These are phyloP conservation scores for Penicillium sp. DNA, from an alignment of 2,329 filamentous ascomycete genomes.

Conservation along the genomic window DNA sequence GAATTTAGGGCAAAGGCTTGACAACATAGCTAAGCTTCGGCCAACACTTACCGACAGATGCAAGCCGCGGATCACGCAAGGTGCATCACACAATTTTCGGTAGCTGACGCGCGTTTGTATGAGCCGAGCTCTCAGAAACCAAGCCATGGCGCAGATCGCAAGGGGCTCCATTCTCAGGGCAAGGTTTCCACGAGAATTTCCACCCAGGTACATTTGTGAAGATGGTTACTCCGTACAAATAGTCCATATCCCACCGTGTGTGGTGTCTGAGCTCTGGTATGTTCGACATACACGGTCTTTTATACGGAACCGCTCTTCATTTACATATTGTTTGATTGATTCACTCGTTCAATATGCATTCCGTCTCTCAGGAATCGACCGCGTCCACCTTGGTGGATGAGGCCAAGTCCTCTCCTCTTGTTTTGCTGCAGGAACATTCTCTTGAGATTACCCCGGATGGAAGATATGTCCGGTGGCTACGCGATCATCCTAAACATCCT, in stretches of 20 bases:
- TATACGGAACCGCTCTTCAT: not conserved
- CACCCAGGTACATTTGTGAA: not conserved
- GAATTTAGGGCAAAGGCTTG: not conserved
- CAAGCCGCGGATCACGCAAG: not conserved
- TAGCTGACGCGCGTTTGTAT: not conserved
- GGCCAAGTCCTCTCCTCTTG: conserved; percentile 12
- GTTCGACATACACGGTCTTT: not conserved
- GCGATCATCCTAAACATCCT: conserved; percentile 32
- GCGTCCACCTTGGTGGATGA: conserved; percentile 7
- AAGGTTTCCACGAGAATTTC: conserved; percentile 4
- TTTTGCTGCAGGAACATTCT: conserved; percentile 25
- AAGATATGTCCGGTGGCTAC: conserved; percentile 33
- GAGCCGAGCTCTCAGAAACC: not conserved
- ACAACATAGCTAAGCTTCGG: not conserved
- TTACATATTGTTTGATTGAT: not conserved
- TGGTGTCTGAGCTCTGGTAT: not conserved
- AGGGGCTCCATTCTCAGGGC: conserved; percentile 9
- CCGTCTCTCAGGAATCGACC: conserved; percentile 2
- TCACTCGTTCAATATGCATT: conserved; percentile 16
- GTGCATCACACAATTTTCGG: not conserved
- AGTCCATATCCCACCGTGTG: not conserved
- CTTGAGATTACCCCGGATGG: conserved; percentile 35
- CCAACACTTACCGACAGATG: not conserved
- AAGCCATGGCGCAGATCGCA: not conserved
- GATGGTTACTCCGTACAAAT: conserved; percentile 1